A percentile compares a stretch with the other conserved stretches of the same genome.
phyloP scores from a whole-genome alignment of 768 basidiomycete genomes.

The Termitomyces sp. region DNA sequence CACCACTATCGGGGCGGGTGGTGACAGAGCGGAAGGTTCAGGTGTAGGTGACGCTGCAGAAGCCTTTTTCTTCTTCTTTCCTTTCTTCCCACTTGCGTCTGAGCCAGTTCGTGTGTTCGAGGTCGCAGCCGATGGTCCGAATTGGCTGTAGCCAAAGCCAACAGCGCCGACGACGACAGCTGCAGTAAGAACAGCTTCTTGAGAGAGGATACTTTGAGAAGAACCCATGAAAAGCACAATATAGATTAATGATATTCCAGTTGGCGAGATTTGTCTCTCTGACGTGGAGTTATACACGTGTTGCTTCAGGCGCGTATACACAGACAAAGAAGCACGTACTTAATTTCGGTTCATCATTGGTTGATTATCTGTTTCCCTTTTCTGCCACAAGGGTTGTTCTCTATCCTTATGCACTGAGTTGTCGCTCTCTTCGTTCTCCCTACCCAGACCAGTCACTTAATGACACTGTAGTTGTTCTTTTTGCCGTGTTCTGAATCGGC shows the following conservation, averaged over 20 bases:
- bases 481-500: too few species aligned
- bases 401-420: too few species aligned
- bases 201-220: constrained; percentile 35
- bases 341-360: neutral
- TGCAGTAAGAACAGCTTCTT: constrained; percentile 31
- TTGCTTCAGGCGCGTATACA: constrained; percentile 14
- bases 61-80: constrained; percentile 17
- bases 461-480: too few species aligned
- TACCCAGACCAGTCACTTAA: too few species aligned
- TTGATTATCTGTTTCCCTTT: too few species aligned
- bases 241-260: constrained; percentile 1
- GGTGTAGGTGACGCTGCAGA: neutral
- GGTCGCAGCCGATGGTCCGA: constrained; percentile 8
- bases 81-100: constrained; percentile 10
- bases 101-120: neutral
- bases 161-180: constrained; percentile 35
- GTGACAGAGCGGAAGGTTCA: neutral
- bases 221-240: constrained; percentile 32
- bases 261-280: neutral
- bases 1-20: constrained; percentile 15
- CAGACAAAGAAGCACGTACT: constrained; percentile 16
- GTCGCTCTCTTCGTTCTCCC: too few species aligned
- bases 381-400: too few species aligned
- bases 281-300: constrained; percentile 23
- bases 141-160: constrained; percentile 31